phyloP scores from a whole-genome alignment of 1,284 basidiomycete genomes.

The Rugiboletus extremiorientalis region DNA sequence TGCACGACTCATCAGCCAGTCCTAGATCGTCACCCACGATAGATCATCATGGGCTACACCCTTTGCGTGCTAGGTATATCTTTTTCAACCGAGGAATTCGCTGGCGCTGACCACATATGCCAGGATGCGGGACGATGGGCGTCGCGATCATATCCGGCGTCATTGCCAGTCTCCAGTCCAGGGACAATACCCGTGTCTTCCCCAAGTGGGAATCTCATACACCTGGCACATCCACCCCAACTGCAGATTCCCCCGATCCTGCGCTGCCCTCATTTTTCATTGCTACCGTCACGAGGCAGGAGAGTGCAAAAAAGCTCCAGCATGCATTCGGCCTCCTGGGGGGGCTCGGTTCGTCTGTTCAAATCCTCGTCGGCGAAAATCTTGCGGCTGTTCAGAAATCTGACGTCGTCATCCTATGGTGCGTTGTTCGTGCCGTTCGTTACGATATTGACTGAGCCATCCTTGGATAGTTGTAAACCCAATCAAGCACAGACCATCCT shows the following conservation, averaged over 20 bases:
- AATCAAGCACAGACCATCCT: conserved; percentile 84
- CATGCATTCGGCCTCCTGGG: conserved; percentile 62
- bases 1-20: not conserved
- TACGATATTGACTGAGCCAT: not conserved
- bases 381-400: conserved; percentile 70
- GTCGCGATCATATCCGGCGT: conserved; percentile 93
- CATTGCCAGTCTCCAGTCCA: conserved; percentile 66
- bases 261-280: conserved; percentile 83
- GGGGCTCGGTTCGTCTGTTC: conserved; percentile 59
- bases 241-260: conserved; percentile 51
- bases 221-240: conserved; percentile 80
- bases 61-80: conserved; percentile 40
- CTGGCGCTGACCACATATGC: conserved; percentile 8
- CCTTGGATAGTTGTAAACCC: conserved; percentile 82
- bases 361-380: conserved; percentile 73
- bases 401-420: conserved; percentile 91
- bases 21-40: conserved; percentile 1
- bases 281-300: conserved; percentile 83
- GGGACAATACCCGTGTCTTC: conserved; percentile 33
- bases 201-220: conserved; percentile 82
- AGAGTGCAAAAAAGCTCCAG: conserved; percentile 73
- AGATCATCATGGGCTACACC: conserved; percentile 39
- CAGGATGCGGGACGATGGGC: conserved; percentile 99
- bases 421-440: conserved; percentile 26
- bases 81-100: not conserved